Evolutionary conservation across 140 eudicot genomes (phyloP).

Genomic region (Stevia rebaudiana): DNA sequence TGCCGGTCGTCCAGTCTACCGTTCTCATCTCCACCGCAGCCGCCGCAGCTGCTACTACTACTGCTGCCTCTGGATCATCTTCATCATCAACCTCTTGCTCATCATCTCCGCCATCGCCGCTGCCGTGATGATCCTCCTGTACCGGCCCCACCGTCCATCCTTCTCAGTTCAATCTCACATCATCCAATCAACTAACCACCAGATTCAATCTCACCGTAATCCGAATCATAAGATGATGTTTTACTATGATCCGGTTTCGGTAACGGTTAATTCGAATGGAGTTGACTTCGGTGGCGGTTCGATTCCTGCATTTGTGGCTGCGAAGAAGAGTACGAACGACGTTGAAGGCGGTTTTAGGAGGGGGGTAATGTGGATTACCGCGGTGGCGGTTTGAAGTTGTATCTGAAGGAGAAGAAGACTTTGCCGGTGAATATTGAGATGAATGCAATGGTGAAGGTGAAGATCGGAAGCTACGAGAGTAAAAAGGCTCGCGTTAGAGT

Average conservation of each 20-base stretch:
- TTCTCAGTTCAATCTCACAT: slow-evolving; percentile 33
- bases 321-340: slow-evolving; percentile 31
- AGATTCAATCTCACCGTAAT: slow-evolving; percentile 35
- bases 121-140: slow-evolving; percentile 17
- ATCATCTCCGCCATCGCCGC: slow-evolving; percentile 21
- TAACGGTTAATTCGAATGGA: not conserved
- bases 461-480: slow-evolving; percentile 36
- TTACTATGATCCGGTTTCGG: slow-evolving; percentile 5
- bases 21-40: slow-evolving; percentile 20
- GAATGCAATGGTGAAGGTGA: slow-evolving; percentile 48
- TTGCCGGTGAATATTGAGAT: slow-evolving; percentile 35
- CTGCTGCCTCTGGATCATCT: slow-evolving; percentile 25
- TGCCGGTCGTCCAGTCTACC: slow-evolving; percentile 21
- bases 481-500: slow-evolving; percentile 44
- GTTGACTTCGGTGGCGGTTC: not conserved
- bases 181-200: slow-evolving; percentile 24
- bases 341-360: slow-evolving; percentile 20
- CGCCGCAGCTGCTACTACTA: slow-evolving; percentile 26
- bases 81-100: slow-evolving; percentile 24
- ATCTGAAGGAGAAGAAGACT: slow-evolving; percentile 39
- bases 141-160: slow-evolving; percentile 34
- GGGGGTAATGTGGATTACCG: slow-evolving; percentile 13
- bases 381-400: slow-evolving; percentile 25
- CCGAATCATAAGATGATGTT: slow-evolving; percentile 9
- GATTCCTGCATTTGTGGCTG: slow-evolving; percentile 26